These are phyloP conservation scores for Salix koriyanagi DNA, from an alignment of 345 rosid genomes.

Conservation along the genomic window DNA sequence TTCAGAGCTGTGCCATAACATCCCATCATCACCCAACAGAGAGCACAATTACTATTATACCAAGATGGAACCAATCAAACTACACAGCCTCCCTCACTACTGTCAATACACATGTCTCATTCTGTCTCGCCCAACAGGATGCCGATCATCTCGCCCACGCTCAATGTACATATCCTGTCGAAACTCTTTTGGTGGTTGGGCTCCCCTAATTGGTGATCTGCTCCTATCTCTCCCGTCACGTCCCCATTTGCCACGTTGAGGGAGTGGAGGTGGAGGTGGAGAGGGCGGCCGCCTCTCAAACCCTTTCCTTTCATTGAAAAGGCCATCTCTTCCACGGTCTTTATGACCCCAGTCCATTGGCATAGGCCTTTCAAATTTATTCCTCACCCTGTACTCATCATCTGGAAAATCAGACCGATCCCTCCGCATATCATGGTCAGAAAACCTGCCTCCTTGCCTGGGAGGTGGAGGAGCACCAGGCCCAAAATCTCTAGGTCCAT, in stretches of 20 bases:
- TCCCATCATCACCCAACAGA: background rate
- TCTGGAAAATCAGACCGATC: constrained; percentile 52
- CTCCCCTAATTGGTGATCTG: constrained; percentile 64
- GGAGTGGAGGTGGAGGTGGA: constrained; percentile 41
- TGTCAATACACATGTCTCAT: constrained; percentile 44
- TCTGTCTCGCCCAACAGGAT: constrained; percentile 45
- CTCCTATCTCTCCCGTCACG: constrained; percentile 69
- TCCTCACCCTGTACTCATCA: constrained; percentile 54
- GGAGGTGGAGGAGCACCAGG: constrained; percentile 47
- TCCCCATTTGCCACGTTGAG: constrained; percentile 57
- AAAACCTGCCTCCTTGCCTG: constrained; percentile 60
- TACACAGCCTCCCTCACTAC: background rate
- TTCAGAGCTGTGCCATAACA: background rate
- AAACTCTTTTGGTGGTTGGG: constrained; percentile 41
- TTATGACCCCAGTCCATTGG: constrained; percentile 50
- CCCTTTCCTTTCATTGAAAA: constrained; percentile 52
- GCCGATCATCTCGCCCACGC: constrained; percentile 52
- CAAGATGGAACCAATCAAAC: background rate
- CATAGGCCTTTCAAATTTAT: constrained; percentile 53
- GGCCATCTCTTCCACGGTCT: constrained; percentile 54
- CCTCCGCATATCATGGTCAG: constrained; percentile 46
- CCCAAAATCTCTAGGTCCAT: constrained; percentile 57
- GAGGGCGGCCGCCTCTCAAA: constrained; percentile 48
- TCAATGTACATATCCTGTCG: constrained; percentile 53
- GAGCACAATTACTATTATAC: background rate